phyloP scores from a whole-genome alignment of 2,329 filamentous ascomycete genomes.

The Pseudogymnoascus sp. region DNA sequence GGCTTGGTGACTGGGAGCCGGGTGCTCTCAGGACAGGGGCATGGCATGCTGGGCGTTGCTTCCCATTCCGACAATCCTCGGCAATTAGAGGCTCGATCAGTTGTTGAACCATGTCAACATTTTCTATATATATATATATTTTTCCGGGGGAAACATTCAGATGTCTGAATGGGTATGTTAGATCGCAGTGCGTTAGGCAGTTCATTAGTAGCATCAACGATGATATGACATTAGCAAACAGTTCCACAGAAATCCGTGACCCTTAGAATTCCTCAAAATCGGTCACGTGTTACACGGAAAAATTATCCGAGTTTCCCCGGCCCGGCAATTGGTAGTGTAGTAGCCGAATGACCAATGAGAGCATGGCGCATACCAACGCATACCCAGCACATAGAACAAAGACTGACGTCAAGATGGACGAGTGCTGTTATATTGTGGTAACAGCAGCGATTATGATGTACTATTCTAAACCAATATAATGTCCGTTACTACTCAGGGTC shows the following conservation, averaged over 20 bases:
- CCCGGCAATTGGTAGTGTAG: background rate
- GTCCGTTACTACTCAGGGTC: background rate
- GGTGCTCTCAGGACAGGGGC: background rate
- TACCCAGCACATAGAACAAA: background rate
- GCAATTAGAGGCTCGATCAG: background rate
- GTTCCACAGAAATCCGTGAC: background rate
- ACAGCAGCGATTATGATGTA: too few relatives aligned
- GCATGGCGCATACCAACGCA: background rate
- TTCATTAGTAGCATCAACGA: background rate
- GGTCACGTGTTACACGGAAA: background rate
- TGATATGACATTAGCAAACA: background rate
- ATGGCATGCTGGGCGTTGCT: background rate
- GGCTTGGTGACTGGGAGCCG: background rate
- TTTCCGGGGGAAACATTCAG: background rate
- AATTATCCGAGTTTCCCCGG: constrained; percentile 8
- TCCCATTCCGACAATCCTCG: background rate
- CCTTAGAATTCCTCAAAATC: too few relatives aligned
- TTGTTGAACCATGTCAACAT: background rate
- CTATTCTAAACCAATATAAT: background rate
- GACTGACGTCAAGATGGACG: constrained; percentile 1
- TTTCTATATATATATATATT: background rate
- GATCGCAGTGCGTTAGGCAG: background rate
- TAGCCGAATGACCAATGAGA: constrained; percentile 4
- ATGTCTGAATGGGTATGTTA: background rate
- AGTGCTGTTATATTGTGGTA: background rate